A percentile compares a stretch with the other conserved stretches of the same genome.
Evolutionary conservation across 192 early-diverging fungal species (phyloP).

Genomic region (Coemansia sp.): DNA sequence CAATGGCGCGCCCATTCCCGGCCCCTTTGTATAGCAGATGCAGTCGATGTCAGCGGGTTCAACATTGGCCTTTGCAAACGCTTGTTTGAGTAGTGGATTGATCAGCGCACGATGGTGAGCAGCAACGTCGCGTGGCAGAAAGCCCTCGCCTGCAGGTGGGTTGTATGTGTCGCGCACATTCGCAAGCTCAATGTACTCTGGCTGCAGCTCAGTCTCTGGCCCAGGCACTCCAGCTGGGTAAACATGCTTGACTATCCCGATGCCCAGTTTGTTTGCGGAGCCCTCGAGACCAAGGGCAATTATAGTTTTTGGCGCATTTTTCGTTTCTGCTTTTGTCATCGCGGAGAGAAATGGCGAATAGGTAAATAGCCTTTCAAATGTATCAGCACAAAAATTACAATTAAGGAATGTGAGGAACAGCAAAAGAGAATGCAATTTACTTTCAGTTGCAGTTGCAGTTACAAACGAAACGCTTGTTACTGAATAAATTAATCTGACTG

Average conservation of each 20-base stretch:
- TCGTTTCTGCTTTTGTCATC: not conserved
- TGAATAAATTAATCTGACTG: too few species aligned
- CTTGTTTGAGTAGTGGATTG: slow-evolving; percentile 70
- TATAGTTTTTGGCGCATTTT: slow-evolving; percentile 39
- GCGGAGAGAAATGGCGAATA: not conserved
- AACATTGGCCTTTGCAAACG: slow-evolving; percentile 74
- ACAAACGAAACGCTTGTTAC: too few species aligned
- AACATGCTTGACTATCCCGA: slow-evolving; percentile 86
- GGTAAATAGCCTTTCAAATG: not conserved
- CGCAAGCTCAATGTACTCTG: slow-evolving; percentile 68
- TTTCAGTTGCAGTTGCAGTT: too few species aligned
- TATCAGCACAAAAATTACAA: too few species aligned
- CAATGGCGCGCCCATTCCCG: slow-evolving; percentile 98
- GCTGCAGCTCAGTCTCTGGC: slow-evolving; percentile 51
- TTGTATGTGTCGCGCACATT: slow-evolving; percentile 94
- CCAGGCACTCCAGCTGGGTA: slow-evolving; percentile 33
- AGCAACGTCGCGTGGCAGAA: slow-evolving; percentile 92
- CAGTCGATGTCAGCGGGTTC: slow-evolving; percentile 77
- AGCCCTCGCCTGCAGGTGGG: slow-evolving; percentile 95
- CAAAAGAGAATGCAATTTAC: too few species aligned
- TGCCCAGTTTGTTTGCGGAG: slow-evolving; percentile 96
- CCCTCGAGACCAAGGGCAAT: slow-evolving; percentile 82
- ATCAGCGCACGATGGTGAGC: slow-evolving; percentile 83
- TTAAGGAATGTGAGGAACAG: too few species aligned
- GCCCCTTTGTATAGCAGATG: slow-evolving; percentile 98